These are phyloP conservation scores for Sarcomyxa edulis DNA, from an alignment of 768 basidiomycete species.

Conservation along the genomic window DNA sequence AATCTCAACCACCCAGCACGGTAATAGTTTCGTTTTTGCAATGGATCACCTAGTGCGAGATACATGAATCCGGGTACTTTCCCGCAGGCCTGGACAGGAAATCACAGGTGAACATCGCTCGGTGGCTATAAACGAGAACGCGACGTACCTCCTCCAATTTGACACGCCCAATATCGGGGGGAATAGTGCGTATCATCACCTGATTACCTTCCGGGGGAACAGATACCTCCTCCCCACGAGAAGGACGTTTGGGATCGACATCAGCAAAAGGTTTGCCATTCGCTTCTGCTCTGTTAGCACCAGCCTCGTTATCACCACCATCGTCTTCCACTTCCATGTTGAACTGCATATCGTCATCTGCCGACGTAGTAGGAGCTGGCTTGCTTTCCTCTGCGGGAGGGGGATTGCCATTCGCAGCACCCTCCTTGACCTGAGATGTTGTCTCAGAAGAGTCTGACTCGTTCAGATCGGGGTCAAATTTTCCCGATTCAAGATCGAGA, in stretches of 20 bases:
- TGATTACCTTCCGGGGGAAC: conserved; percentile 78
- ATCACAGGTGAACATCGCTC: conserved; percentile 1
- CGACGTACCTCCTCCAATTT: conserved; percentile 81
- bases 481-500: conserved; percentile 76
- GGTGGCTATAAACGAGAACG: conserved; percentile 5
- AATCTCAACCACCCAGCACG: conserved; percentile 94
- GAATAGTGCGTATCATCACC: conserved; percentile 93
- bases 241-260: conserved; percentile 33
- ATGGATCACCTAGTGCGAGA: conserved; percentile 86
- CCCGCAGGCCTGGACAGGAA: conserved; percentile 54
- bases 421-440: conserved; percentile 49
- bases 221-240: conserved; percentile 68
- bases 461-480: conserved; percentile 74
- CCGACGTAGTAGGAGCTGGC: conserved; percentile 25
- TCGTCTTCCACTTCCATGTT: conserved; percentile 72
- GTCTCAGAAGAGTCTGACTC: conserved; percentile 50
- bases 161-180: conserved; percentile 84
- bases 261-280: conserved; percentile 51
- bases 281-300: conserved; percentile 39
- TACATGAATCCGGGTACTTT: conserved; percentile 81
- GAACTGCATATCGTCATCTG: conserved; percentile 75
- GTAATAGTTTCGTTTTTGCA: conserved; percentile 91
- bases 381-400: conserved; percentile 50
- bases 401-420: conserved; percentile 35
- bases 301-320: conserved; percentile 50